Percentiles rank a stretch among this genome's conserved stretches.
These are phyloP conservation scores for Orbilia blumenaviensis DNA, from an alignment of 2,329 filamentous ascomycete genomes.

Conservation along the genomic window DNA sequence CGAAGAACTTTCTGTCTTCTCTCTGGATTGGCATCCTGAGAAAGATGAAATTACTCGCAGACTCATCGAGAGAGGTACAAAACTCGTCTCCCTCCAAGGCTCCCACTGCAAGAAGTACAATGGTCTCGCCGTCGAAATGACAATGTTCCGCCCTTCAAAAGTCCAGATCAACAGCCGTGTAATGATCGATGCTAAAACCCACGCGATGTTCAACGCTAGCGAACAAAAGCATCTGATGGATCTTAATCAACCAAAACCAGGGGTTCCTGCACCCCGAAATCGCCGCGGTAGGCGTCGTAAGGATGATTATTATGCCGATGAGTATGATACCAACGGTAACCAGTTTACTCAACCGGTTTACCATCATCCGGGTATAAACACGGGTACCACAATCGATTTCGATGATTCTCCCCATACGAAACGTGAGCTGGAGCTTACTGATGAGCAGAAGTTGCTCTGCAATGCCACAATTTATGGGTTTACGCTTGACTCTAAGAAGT, in stretches of 20 bases:
- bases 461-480: conserved; percentile 24
- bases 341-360: too few relatives aligned
- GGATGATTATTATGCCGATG: neutral
- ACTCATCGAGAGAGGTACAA: conserved; percentile 82
- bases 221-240: conserved; percentile 8
- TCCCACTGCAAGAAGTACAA: conserved; percentile 85
- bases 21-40: conserved; percentile 80
- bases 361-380: neutral
- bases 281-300: neutral
- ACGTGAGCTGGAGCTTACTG: conserved; percentile 15
- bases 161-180: conserved; percentile 86
- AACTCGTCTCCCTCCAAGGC: conserved; percentile 81
- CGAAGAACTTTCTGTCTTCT: conserved; percentile 73
- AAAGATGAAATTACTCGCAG: conserved; percentile 71
- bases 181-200: conserved; percentile 85
- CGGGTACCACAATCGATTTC: neutral
- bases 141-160: conserved; percentile 75
- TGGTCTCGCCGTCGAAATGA: conserved; percentile 70
- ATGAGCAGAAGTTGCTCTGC: conserved; percentile 39
- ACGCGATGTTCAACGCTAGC: conserved; percentile 85
- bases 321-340: neutral
- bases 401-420: neutral
- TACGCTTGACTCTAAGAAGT: conserved; percentile 43
- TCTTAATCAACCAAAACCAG: neutral
- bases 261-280: neutral